These are phyloP conservation scores for Ceratopteris richardii DNA, from an alignment of 75 land plant species.

Conservation along the genomic window DNA sequence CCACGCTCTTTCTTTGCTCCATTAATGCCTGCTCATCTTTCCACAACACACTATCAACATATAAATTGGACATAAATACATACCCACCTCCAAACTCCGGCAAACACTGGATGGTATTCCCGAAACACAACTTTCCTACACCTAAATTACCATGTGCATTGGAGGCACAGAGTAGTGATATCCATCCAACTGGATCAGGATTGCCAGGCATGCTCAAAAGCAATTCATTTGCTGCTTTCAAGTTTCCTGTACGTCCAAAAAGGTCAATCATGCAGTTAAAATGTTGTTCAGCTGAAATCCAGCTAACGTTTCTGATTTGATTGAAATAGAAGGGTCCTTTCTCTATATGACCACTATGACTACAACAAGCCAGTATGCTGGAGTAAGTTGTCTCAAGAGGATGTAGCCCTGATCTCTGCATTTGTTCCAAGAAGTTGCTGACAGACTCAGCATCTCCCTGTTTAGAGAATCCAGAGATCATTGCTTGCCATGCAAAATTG, in stretches of 20 bases:
- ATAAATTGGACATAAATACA: background rate
- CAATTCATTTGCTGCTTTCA: conserved; percentile 34
- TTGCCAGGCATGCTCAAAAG: conserved; percentile 20
- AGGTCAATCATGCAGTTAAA: conserved; percentile 60
- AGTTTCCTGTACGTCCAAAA: conserved; percentile 40
- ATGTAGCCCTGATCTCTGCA: conserved; percentile 16
- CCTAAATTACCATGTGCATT: conserved; percentile 17
- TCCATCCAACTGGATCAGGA: conserved; percentile 30
- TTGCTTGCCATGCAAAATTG: background rate
- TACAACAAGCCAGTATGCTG: conserved; percentile 44
- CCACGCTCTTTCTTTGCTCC: background rate
- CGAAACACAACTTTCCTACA: conserved; percentile 34
- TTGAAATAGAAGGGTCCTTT: conserved; percentile 28
- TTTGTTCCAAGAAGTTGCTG: background rate
- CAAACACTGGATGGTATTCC: conserved; percentile 25
- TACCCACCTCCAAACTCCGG: conserved; percentile 4
- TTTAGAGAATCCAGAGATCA: conserved; percentile 1
- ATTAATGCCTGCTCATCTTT: background rate
- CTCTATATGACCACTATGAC: conserved; percentile 47
- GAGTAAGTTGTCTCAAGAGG: conserved; percentile 43
- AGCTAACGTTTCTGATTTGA: conserved; percentile 14
- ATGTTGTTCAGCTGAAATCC: conserved; percentile 26
- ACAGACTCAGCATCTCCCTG: background rate
- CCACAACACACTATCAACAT: background rate
- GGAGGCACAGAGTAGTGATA: conserved; percentile 40